Evolutionary conservation across 805 yeast species (phyloP).

Genomic region (Monosporozyma yasuniensis): DNA sequence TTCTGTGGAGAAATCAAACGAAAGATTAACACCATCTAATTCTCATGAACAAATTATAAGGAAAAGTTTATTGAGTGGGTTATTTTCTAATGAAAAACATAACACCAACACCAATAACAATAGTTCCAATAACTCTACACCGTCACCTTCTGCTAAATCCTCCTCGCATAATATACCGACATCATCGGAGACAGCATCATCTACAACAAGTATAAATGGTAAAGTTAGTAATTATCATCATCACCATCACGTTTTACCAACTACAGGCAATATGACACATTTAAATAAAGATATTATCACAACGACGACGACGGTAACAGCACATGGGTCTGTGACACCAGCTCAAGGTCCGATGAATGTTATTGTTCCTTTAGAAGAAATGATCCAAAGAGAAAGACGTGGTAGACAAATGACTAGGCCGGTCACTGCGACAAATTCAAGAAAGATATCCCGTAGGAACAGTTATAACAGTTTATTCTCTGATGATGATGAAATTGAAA

Average conservation of each 20-base stretch:
- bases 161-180: background rate
- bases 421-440: background rate
- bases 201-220: background rate
- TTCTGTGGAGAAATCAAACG: background rate
- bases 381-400: slow-evolving; percentile 4
- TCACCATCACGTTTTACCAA: slow-evolving; percentile 1
- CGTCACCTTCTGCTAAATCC: background rate
- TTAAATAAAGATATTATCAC: background rate
- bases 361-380: slow-evolving; percentile 1
- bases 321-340: slow-evolving; percentile 26
- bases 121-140: background rate
- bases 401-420: slow-evolving; percentile 2
- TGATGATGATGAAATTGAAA: slow-evolving; percentile 1
- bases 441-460: background rate
- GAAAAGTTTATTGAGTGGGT: slow-evolving; percentile 25
- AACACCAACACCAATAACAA: background rate
- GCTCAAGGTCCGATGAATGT: slow-evolving; percentile 8
- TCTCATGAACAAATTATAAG: slow-evolving; percentile 10
- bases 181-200: background rate
- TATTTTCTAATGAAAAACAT: slow-evolving; percentile 17
- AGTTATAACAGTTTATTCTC: background rate
- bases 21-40: background rate
- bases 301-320: slow-evolving; percentile 11
- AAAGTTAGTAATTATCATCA: background rate
- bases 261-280: background rate